Conservation (phyloP, 2,329 filamentous ascomycete genomes). For the Aspergillus sp. region DNA sequence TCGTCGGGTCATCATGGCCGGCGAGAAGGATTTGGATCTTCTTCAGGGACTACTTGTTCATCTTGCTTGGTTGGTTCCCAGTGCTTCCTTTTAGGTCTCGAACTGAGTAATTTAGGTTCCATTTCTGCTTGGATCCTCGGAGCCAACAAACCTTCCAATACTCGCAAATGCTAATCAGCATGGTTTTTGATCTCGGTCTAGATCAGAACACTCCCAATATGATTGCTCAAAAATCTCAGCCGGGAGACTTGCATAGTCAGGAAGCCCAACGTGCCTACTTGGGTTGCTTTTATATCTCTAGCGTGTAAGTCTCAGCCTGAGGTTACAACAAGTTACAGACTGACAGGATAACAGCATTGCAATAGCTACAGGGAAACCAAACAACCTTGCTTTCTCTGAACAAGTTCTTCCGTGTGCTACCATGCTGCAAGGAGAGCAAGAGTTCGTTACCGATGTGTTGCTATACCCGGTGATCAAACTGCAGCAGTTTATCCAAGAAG, state of each 20-base stretch:
- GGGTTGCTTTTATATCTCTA: conserved; percentile 4
- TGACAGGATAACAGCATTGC: neutral
- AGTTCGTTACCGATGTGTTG: neutral
- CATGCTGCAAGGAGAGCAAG: neutral
- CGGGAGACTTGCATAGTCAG: neutral
- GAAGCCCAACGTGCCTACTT: neutral
- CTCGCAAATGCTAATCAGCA: neutral
- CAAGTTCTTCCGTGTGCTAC: neutral
- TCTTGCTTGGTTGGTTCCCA: neutral
- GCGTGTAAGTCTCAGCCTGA: neutral
- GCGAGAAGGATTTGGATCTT: conserved; percentile 1
- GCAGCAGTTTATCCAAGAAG: neutral
- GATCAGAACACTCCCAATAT: neutral
- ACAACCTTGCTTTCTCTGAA: neutral
- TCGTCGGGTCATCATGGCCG: neutral
- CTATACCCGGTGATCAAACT: conserved; percentile 1
- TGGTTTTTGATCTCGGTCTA: neutral
- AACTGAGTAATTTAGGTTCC: neutral
- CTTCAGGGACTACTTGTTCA: conserved; percentile 1
- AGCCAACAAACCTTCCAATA: conserved; percentile 3
- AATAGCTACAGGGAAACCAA: neutral
- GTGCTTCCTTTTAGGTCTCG: neutral
- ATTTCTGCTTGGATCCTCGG: conserved; percentile 1
- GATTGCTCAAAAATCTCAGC: neutral
- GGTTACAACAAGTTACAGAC: neutral